Conservation (phyloP, 73 alveolate genomes). For the Symbiodinium natans region DNA sequence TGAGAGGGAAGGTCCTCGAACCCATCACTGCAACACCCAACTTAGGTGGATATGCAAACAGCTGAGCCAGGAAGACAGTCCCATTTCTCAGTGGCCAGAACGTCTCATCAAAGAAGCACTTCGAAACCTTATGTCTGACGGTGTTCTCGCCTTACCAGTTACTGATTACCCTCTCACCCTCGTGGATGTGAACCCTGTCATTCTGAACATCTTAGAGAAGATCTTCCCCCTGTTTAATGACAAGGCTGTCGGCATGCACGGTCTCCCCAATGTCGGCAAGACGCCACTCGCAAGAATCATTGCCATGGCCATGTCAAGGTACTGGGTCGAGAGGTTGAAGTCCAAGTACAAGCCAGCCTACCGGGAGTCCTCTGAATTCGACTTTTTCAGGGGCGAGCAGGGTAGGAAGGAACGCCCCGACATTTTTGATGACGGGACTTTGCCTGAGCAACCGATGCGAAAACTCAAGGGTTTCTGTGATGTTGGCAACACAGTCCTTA, state of each 20-base stretch:
- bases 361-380: conserved; percentile 16
- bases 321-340: neutral
- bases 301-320: conserved; percentile 54
- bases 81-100: conserved; percentile 12
- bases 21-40: conserved; percentile 30
- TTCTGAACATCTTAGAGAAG: neutral
- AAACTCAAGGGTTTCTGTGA: conserved; percentile 22
- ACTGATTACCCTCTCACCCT: conserved; percentile 33
- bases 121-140: conserved; percentile 39
- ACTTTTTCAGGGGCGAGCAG: too few species aligned
- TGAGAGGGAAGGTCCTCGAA: neutral
- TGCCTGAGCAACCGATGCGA: neutral
- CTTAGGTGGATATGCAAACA: conserved; percentile 31
- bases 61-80: conserved; percentile 7
- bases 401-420: neutral
- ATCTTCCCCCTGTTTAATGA: conserved; percentile 40
- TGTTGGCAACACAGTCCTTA: neutral
- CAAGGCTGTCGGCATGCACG: conserved; percentile 59
- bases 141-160: conserved; percentile 45
- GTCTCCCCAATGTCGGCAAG: conserved; percentile 57
- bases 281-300: conserved; percentile 16
- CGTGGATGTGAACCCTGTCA: conserved; percentile 30
- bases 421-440: conserved; percentile 4
- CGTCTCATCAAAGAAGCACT: conserved; percentile 45
- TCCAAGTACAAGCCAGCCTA: neutral